These are phyloP conservation scores for Pyrenochaeta sp. DNA, from an alignment of 2,329 filamentous ascomycete genomes.

Conservation along the genomic window DNA sequence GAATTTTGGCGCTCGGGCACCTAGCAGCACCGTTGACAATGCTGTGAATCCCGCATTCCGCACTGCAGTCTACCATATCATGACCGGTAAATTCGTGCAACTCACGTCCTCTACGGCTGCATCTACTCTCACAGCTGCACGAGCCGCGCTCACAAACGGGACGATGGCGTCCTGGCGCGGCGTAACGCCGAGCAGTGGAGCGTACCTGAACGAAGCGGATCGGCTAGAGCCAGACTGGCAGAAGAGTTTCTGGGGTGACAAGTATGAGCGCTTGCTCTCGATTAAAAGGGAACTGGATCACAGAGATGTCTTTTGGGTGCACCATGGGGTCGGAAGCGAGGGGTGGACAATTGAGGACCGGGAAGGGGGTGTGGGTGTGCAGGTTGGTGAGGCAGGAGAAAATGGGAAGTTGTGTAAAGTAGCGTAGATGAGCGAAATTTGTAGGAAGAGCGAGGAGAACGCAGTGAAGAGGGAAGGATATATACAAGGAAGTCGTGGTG, in stretches of 20 bases:
- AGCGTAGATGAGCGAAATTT: no score
- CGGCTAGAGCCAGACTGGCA: conserved; percentile 20
- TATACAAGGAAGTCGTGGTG: no score
- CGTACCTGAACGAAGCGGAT: conserved; percentile 30
- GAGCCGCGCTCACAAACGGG: conserved; percentile 24
- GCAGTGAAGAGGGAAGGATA: no score
- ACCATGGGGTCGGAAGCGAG: conserved; percentile 33
- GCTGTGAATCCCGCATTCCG: conserved; percentile 37
- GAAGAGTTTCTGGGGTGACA: conserved; percentile 20
- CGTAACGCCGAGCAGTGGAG: conserved; percentile 31
- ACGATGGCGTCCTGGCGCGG: conserved; percentile 36
- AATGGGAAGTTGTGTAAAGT: conserved; percentile 31
- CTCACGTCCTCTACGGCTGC: neutral
- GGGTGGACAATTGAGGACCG: conserved; percentile 28
- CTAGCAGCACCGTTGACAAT: conserved; percentile 30
- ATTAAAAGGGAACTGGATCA: conserved; percentile 22
- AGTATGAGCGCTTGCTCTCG: conserved; percentile 13
- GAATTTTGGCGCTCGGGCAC: conserved; percentile 25
- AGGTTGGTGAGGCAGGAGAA: conserved; percentile 32
- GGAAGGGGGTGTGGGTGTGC: no score
- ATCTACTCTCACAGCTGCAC: conserved; percentile 20
- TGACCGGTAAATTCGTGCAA: conserved; percentile 16
- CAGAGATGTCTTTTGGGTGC: conserved; percentile 25
- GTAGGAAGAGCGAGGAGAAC: no score
- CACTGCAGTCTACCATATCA: conserved; percentile 30